phyloP scores from a whole-genome alignment of 2,329 filamentous ascomycete genomes.

The Alternaria sp. region DNA sequence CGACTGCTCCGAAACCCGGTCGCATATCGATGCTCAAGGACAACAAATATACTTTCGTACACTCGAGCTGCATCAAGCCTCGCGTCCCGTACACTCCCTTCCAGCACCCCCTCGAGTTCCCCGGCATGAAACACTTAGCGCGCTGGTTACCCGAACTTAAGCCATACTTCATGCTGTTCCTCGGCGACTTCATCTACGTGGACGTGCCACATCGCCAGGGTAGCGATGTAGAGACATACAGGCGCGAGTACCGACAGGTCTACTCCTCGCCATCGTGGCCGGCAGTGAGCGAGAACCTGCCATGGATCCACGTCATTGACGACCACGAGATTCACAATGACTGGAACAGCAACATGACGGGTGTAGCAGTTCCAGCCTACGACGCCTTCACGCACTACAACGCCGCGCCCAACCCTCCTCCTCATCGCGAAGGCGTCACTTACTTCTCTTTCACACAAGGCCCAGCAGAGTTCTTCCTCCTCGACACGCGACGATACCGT shows the following conservation, averaged over 20 bases:
- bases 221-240: conserved; percentile 74
- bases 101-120: conserved; percentile 82
- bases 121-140: conserved; percentile 79
- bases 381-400: conserved; percentile 92
- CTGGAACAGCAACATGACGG: conserved; percentile 82
- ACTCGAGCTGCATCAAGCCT: conserved; percentile 90
- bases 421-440: conserved; percentile 68
- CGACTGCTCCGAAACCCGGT: conserved; percentile 75
- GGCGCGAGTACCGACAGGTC: conserved; percentile 91
- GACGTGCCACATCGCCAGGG: conserved; percentile 87
- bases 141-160: conserved; percentile 73
- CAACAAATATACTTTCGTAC: conserved; percentile 85
- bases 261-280: conserved; percentile 95
- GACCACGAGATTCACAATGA: conserved; percentile 97
- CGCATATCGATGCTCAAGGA: conserved; percentile 63
- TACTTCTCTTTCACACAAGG: conserved; percentile 92
- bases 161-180: conserved; percentile 74
- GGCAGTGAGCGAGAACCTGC: conserved; percentile 75
- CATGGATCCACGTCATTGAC: conserved; percentile 96
- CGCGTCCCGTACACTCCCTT: conserved; percentile 87
- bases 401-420: conserved; percentile 80
- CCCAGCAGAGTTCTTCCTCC: conserved; percentile 90
- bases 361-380: conserved; percentile 78
- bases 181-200: conserved; percentile 88
- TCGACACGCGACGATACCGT: conserved; percentile 89